These are phyloP conservation scores for Daedalea quercina DNA, from an alignment of 768 basidiomycete genomes.

Conservation along the genomic window DNA sequence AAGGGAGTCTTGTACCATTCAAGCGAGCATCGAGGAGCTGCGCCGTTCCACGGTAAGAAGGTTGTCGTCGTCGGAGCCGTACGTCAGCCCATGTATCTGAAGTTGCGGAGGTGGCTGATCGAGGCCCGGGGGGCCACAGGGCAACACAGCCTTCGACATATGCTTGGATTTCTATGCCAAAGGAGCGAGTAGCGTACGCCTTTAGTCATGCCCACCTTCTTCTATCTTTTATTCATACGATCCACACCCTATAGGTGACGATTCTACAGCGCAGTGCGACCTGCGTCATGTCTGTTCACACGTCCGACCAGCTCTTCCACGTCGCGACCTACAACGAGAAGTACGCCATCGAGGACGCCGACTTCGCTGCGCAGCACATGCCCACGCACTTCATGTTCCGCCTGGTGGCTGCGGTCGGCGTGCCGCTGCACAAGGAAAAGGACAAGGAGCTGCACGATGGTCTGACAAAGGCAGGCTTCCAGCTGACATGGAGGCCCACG, in stretches of 20 bases:
- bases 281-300: conserved; percentile 18
- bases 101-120: background rate
- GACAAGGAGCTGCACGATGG: conserved; percentile 6
- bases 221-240: background rate
- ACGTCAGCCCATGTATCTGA: conserved; percentile 17
- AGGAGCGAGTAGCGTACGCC: background rate
- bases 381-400: background rate
- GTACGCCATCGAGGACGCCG: conserved; percentile 18
- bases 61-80: conserved; percentile 37
- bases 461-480: background rate
- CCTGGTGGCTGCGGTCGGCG: background rate
- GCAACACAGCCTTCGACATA: conserved; percentile 21
- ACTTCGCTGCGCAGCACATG: conserved; percentile 13
- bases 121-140: background rate
- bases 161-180: conserved; percentile 27
- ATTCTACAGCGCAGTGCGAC: conserved; percentile 38
- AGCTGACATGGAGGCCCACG: conserved; percentile 1
- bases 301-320: background rate
- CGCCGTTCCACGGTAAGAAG: conserved; percentile 25
- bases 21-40: conserved; percentile 22
- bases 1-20: conserved; percentile 28
- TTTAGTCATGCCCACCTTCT: background rate
- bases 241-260: conserved; percentile 22
- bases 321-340: conserved; percentile 1
- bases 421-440: background rate